Base-by-base conservation (phyloP, 352 stramenopile species). In the Phytophthora melonis region DNA sequence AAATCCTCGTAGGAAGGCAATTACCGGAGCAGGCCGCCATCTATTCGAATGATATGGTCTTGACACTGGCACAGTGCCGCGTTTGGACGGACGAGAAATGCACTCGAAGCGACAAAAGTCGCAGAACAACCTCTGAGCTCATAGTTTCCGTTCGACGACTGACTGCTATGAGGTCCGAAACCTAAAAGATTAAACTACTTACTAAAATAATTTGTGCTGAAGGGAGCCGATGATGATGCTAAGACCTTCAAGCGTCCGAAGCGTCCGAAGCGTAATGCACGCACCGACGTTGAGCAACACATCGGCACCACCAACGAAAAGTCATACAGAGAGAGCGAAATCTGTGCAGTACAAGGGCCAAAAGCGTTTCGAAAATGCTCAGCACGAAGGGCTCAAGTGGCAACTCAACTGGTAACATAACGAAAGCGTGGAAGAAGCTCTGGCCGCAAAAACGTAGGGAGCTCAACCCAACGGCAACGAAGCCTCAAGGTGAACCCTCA, bases 301-400 rank as follows among this genome's bases (percentile, higher is more conserved):
- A 45, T n/a, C 39, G 39, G 16, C 18, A 21, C 5, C 43, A 50
- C n/a, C n/a, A n/a, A n/a, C n/a, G n/a, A n/a, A n/a, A n/a, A 6
- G n/a, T 7, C 39, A 45, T 45, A 43, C 36, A 43, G 39, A 45
- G 36, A 45, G 36, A 8, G 39, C 30, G 30, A 34, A 34, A 45
- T 45, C 13, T 45, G 39, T 18, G 13, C 39, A 45, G 43, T 30
- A 50, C 18, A 50, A 50, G 43, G 43, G 19, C 18, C 43, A 50
- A 50, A 54, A 54, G n/a, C 47, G 47, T 54, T 54, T 54, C 47
- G 47, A 10, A 34, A 14, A 19, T 54, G 47, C 47, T 27, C 47
- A 54, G 47, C 19, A n/a, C 47, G 18, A 54, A 54, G 47, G 45
- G 45, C 45, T 53, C 45, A 50, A 23, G 43, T 50, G 18, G 16